Percentiles rank a stretch among this genome's conserved stretches.
These are phyloP conservation scores for Boletus mariae DNA, from an alignment of 1,284 basidiomycete species.

Conservation along the genomic window DNA sequence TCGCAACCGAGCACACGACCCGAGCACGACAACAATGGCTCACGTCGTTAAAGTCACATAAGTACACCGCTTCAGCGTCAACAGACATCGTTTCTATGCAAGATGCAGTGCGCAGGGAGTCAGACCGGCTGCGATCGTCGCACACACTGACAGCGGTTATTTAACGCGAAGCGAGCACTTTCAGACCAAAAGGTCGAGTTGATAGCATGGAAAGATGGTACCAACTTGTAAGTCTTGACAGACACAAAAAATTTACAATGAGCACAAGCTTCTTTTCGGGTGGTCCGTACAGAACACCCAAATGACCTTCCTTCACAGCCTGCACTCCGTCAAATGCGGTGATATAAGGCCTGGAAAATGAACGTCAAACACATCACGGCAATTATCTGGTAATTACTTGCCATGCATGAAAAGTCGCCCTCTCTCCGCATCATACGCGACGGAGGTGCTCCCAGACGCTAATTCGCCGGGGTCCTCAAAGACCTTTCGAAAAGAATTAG, in stretches of 20 bases:
- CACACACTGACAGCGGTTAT: neutral
- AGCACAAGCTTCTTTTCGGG: no score
- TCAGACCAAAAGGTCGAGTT: neutral
- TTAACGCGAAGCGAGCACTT: neutral
- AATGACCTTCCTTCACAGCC: conserved; percentile 12
- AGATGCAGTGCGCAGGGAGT: neutral
- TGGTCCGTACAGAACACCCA: neutral
- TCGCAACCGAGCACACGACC: conserved; percentile 15
- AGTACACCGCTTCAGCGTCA: neutral
- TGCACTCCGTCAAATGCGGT: conserved; percentile 33
- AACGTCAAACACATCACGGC: conserved; percentile 7
- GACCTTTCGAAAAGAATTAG: conserved; percentile 36
- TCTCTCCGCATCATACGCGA: conserved; percentile 47
- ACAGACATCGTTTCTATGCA: neutral
- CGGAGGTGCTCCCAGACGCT: conserved; percentile 52
- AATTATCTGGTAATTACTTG: conserved; percentile 24
- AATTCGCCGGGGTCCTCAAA: conserved; percentile 62
- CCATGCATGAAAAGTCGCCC: conserved; percentile 55
- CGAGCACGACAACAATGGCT: conserved; percentile 4
- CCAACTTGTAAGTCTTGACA: neutral
- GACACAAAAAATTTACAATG: no score
- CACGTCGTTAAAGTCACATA: neutral
- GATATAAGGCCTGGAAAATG: conserved; percentile 28
- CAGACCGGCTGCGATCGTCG: neutral
- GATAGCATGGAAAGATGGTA: neutral